A percentile compares a stretch with the other conserved stretches of the same genome.
These are phyloP conservation scores for Neurospora sp. DNA, from an alignment of 495 filamentous ascomycete species.

Conservation along the genomic window DNA sequence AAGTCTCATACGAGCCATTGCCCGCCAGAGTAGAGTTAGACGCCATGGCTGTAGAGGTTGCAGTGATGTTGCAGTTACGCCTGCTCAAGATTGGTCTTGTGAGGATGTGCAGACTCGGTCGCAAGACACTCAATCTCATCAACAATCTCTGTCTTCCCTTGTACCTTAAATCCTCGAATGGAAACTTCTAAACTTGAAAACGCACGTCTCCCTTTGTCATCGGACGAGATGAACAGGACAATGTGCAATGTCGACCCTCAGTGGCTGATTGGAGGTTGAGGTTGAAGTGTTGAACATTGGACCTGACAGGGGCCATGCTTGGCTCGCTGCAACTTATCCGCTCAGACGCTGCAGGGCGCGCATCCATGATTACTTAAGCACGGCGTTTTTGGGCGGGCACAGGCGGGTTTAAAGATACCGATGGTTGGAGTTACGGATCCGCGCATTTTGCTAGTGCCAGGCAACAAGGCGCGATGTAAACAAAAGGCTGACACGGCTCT, in stretches of 20 bases:
- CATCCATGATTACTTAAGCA: neutral
- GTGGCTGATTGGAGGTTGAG: neutral
- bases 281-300: neutral
- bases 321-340: neutral
- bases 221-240: neutral
- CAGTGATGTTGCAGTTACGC: neutral
- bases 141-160: neutral
- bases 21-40: neutral
- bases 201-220: neutral
- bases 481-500: neutral
- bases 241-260: neutral
- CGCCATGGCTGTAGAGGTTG: slow-evolving; percentile 9
- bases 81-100: slow-evolving; percentile 4
- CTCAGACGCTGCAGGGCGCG: neutral
- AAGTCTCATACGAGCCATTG: neutral
- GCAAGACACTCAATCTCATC: slow-evolving; percentile 8
- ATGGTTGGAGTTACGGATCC: neutral
- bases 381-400: neutral
- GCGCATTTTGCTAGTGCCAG: neutral
- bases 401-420: neutral
- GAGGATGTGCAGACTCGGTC: slow-evolving; percentile 2
- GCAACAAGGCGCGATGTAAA: neutral
- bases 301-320: neutral
- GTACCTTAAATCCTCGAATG: neutral
- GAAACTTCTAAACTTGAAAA: neutral